A percentile compares a stretch with the other conserved stretches of the same genome.
These are phyloP conservation scores for Rosa chinensis DNA, from an alignment of 306 rosid species.

Conservation along the genomic window DNA sequence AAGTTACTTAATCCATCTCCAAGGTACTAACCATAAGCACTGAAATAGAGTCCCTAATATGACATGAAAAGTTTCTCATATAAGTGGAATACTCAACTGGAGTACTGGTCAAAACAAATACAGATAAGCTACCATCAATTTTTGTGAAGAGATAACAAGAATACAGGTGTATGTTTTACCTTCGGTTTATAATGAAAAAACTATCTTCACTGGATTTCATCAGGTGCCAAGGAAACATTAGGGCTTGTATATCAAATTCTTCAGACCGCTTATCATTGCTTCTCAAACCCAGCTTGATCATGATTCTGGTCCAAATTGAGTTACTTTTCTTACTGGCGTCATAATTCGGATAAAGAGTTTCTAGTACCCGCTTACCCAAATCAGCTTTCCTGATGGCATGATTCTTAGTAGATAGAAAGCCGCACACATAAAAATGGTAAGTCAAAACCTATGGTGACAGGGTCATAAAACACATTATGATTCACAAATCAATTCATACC, in stretches of 20 bases:
- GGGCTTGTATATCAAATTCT: conserved; percentile 47
- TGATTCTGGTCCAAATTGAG: conserved; percentile 61
- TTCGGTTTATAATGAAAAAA: conserved; percentile 57
- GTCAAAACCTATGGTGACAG: conserved; percentile 10
- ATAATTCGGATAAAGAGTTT: conserved; percentile 65
- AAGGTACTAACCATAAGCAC: not conserved
- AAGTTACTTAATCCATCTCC: not conserved
- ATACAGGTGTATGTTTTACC: conserved; percentile 32
- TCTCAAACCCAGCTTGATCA: conserved; percentile 60
- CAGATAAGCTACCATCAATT: not conserved
- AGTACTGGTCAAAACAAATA: not conserved
- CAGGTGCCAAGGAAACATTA: conserved; percentile 88
- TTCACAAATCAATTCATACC: conserved; percentile 46
- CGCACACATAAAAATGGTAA: conserved; percentile 27
- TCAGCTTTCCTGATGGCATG: conserved; percentile 93
- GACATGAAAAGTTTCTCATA: not conserved
- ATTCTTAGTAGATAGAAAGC: conserved; percentile 57
- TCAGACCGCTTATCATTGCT: conserved; percentile 45
- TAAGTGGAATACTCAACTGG: not conserved
- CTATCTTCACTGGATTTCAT: conserved; percentile 61
- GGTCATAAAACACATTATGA: not conserved
- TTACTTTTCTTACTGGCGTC: conserved; percentile 39
- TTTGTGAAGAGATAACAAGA: not conserved
- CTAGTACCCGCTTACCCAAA: conserved; percentile 58
- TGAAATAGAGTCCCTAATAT: not conserved